These are phyloP conservation scores for Hymenoscyphus occultus DNA, from an alignment of 2,329 filamentous ascomycete genomes.

Conservation along the genomic window DNA sequence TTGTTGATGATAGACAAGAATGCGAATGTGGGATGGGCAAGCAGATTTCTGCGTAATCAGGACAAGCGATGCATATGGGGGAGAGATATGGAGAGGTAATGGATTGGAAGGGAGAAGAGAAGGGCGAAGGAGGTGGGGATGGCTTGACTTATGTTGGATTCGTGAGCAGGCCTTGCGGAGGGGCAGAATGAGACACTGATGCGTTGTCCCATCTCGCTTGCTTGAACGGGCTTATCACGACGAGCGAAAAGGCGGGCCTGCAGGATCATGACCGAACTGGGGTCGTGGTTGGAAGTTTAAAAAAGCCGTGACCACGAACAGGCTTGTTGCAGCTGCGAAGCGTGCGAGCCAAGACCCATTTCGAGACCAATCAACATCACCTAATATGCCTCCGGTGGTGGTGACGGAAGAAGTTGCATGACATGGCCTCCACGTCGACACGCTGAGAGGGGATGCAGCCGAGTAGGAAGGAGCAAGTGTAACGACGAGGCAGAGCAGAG, in stretches of 20 bases:
- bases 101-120: slow-evolving; percentile 14
- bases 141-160: slow-evolving; percentile 31
- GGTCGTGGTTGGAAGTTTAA: slow-evolving; percentile 19
- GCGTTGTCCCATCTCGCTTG: slow-evolving; percentile 31
- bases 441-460: slow-evolving; percentile 2
- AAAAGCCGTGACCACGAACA: neutral
- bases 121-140: slow-evolving; percentile 18
- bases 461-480: slow-evolving; percentile 16
- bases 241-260: slow-evolving; percentile 14
- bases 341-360: slow-evolving; percentile 19
- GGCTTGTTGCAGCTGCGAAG: slow-evolving; percentile 15
- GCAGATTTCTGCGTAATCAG: slow-evolving; percentile 18
- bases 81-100: slow-evolving; percentile 18
- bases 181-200: slow-evolving; percentile 31
- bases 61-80: slow-evolving; percentile 21
- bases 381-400: slow-evolving; percentile 12
- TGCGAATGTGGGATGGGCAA: slow-evolving; percentile 14
- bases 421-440: slow-evolving; percentile 13
- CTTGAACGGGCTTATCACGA: slow-evolving; percentile 25
- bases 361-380: slow-evolving; percentile 2
- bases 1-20: slow-evolving; percentile 23
- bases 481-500: neutral
- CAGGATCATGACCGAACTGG: slow-evolving; percentile 15
- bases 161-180: slow-evolving; percentile 4
- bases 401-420: slow-evolving; percentile 15